Evolutionary conservation across 352 stramenopile genomes (phyloP).

Genomic region (Phytophthora ramorum): DNA sequence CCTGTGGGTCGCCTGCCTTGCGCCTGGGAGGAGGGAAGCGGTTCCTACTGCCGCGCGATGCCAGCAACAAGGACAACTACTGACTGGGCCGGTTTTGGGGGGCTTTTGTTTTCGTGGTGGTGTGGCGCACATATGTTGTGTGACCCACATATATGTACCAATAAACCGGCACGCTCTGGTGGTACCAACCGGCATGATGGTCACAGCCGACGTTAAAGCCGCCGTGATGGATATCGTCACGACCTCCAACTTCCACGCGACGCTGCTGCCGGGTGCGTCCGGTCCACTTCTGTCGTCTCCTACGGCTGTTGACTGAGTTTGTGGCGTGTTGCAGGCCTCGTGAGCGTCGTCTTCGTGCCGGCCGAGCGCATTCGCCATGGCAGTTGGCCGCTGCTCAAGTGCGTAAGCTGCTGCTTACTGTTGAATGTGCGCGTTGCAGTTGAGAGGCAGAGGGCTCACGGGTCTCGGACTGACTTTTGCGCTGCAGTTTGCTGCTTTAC

Average conservation of each 20-base stretch:
- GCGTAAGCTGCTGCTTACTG: slow-evolving; percentile 28
- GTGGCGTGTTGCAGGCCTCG: slow-evolving; percentile 48
- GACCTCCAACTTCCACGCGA: slow-evolving; percentile 91
- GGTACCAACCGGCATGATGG: neutral
- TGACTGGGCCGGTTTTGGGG: neutral
- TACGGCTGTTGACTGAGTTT: neutral
- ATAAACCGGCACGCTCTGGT: neutral
- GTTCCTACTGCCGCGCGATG: slow-evolving; percentile 34
- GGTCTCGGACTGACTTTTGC: slow-evolving; percentile 7
- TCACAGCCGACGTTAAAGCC: too few relatives aligned
- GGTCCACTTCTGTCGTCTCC: neutral
- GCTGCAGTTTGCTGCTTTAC: slow-evolving; percentile 77
- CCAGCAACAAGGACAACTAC: slow-evolving; percentile 27
- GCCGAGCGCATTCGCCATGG: slow-evolving; percentile 69
- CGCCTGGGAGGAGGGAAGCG: slow-evolving; percentile 1
- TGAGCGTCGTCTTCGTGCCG: slow-evolving; percentile 85
- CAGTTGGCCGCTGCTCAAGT: slow-evolving; percentile 89
- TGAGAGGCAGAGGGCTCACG: neutral
- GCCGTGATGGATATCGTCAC: slow-evolving; percentile 85
- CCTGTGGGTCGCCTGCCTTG: slow-evolving; percentile 14
- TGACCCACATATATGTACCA: slow-evolving; percentile 18
- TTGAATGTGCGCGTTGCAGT: slow-evolving; percentile 29
- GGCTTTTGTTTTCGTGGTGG: neutral
- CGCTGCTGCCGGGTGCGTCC: slow-evolving; percentile 73
- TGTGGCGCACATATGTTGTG: slow-evolving; percentile 5